These are phyloP conservation scores for Ceratocystis papillata DNA, from an alignment of 2,329 filamentous ascomycete genomes.

Conservation along the genomic window DNA sequence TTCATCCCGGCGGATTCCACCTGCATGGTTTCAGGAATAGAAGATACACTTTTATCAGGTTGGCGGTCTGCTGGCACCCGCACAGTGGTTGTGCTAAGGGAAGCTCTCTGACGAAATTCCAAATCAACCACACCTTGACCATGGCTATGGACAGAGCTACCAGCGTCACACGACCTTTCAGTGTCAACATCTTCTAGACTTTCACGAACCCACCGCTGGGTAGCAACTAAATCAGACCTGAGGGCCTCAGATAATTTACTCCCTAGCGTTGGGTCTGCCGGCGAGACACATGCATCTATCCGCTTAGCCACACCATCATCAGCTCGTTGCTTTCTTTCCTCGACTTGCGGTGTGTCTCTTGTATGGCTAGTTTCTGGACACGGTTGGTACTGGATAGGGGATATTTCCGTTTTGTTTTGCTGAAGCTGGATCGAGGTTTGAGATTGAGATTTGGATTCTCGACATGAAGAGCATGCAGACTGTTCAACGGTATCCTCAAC, in stretches of 20 bases:
- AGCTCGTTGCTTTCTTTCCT: background rate
- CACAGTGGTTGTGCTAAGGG: background rate
- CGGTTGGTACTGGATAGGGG: background rate
- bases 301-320: background rate
- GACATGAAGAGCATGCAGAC: background rate
- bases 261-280: background rate
- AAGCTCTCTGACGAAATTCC: background rate
- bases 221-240: background rate
- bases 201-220: background rate
- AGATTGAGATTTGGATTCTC: background rate
- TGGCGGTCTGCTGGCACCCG: conserved; percentile 3
- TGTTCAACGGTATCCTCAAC: background rate
- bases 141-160: background rate
- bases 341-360: conserved; percentile 19
- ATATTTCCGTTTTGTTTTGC: background rate
- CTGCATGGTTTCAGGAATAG: background rate
- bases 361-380: background rate
- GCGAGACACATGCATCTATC: background rate
- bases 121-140: background rate
- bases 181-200: background rate
- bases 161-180: background rate
- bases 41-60: background rate
- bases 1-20: background rate
- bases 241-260: background rate
- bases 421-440: background rate